A percentile compares a stretch with the other conserved stretches of the same genome.
phyloP scores from a whole-genome alignment of 495 filamentous ascomycete species.

The Acidiella bohemica region DNA sequence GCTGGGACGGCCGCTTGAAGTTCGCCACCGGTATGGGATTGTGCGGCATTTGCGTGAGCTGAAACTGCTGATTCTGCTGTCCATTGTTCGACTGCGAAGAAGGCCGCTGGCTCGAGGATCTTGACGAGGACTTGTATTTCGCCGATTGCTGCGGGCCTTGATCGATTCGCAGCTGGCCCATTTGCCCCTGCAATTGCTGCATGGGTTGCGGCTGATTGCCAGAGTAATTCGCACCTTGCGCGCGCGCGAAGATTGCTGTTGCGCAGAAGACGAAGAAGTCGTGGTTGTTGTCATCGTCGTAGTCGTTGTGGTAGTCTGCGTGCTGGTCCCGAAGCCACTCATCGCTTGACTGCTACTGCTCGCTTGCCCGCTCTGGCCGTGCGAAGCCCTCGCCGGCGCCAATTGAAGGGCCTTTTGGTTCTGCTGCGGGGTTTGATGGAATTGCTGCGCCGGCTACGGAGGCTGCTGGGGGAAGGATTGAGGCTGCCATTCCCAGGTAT shows the following conservation, averaged over 20 bases:
- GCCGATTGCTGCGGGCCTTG: too few species aligned
- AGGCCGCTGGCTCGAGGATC: neutral
- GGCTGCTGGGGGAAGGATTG: too few species aligned
- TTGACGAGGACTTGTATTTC: too few species aligned
- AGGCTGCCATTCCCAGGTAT: too few species aligned
- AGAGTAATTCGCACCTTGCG: too few species aligned
- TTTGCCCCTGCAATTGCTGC: neutral
- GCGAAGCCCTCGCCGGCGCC: neutral
- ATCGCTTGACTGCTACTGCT: neutral
- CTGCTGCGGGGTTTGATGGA: neutral
- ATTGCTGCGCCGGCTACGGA: neutral
- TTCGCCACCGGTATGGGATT: neutral
- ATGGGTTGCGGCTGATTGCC: neutral
- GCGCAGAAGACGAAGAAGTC: neutral
- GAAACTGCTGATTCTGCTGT: slow-evolving; percentile 1
- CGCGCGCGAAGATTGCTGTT: too few species aligned
- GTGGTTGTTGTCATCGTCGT: neutral
- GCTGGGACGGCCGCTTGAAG: neutral
- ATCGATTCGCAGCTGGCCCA: neutral
- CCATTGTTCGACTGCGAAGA: neutral
- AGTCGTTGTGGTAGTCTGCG: neutral
- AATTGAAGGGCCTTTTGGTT: neutral
- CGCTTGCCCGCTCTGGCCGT: neutral
- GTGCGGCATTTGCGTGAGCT: slow-evolving; percentile 2
- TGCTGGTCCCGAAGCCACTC: too few species aligned